Evolutionary conservation across 2,329 filamentous ascomycete genomes (phyloP).

Genomic region (Pyrenophora graminea): DNA sequence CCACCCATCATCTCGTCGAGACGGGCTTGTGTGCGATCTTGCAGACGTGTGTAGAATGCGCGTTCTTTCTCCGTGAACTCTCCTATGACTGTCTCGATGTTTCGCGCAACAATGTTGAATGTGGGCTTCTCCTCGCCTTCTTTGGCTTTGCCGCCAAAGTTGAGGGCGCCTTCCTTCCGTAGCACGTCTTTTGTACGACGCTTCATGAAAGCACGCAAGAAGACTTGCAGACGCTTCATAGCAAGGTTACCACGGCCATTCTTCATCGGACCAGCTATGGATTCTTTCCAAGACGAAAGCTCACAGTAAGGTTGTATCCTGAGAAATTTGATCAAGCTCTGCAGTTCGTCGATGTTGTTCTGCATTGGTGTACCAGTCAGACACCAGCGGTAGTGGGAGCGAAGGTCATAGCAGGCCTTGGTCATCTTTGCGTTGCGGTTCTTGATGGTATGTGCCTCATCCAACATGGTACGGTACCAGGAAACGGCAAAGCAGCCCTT

Average conservation of each 20-base stretch:
- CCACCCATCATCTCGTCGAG: slow-evolving; percentile 87
- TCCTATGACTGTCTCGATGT: slow-evolving; percentile 78
- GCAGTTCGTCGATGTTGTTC: slow-evolving; percentile 95
- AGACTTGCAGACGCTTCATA: slow-evolving; percentile 80
- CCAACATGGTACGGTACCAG: slow-evolving; percentile 94
- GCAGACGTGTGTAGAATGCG: slow-evolving; percentile 81
- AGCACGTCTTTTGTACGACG: slow-evolving; percentile 97
- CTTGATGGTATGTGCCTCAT: slow-evolving; percentile 98
- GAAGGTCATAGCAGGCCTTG: slow-evolving; percentile 84
- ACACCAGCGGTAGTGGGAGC: slow-evolving; percentile 92
- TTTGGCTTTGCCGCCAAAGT: slow-evolving; percentile 70
- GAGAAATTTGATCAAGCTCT: slow-evolving; percentile 90
- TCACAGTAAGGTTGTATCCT: slow-evolving; percentile 91
- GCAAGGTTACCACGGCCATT: slow-evolving; percentile 87
- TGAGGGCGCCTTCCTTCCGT: slow-evolving; percentile 80
- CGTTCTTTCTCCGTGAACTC: slow-evolving; percentile 80
- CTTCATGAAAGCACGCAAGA: slow-evolving; percentile 95
- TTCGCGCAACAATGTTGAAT: slow-evolving; percentile 91
- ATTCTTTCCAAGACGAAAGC: slow-evolving; percentile 82
- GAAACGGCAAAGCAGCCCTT: slow-evolving; percentile 86
- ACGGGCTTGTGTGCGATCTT: slow-evolving; percentile 81
- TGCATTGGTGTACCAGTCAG: slow-evolving; percentile 96
- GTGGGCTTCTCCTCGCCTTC: slow-evolving; percentile 63
- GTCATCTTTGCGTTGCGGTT: slow-evolving; percentile 96
- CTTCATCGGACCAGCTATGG: slow-evolving; percentile 89